Base-by-base conservation (phyloP, 177 flowering plant genomes). In the Telopea speciosissima region DNA sequence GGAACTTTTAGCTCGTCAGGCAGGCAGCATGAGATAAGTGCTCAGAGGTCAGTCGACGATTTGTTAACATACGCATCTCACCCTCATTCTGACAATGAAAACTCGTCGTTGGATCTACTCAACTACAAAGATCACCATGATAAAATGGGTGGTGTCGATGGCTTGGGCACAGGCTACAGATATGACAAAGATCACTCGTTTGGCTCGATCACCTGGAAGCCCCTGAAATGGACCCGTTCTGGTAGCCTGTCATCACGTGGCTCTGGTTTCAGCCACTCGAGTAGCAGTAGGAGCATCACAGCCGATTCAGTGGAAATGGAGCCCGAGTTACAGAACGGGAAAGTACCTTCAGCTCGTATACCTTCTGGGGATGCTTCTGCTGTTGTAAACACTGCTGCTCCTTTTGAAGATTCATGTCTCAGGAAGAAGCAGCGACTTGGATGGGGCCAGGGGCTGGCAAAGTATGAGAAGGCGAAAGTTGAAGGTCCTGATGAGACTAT, bases 361-460 rank as follows among this genome's bases (percentile, higher is more conserved):
- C 88, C 89, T 60, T 74, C 92, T 8, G 85, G 81, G n/a, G 92
- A 89, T 75, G 85, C 81, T 71, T 76, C 74, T 69, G 79, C 84
- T 6, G 83, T 76, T 77, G 78, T 67, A 21, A 65, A 83, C 24
- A 75, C 88, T 66, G 49, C 79, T 44, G 75, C 72, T 1, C 75
- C 83, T 0, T 71, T 65, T 25, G 97, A 89, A 23, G 96, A 87
- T 23, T 75, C 83, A 8, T 70, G 78, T 59, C 79, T 90, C 24
- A 83, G 86, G 81, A 96, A 96, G 85, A 96, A 90, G 77, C 94
- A 87, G 56, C 92, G 99, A 21, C 98, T 96, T 63, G 90, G 91
- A 26, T 96, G 98, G 98, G 99, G 99, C 31, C 93, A 96, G 78
- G 99, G 99, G 58, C 85, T 96, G 79, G 99, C 99, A 23, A 96